phyloP scores from a whole-genome alignment of 345 rosid species.

The Euphorbia tirucalli region DNA sequence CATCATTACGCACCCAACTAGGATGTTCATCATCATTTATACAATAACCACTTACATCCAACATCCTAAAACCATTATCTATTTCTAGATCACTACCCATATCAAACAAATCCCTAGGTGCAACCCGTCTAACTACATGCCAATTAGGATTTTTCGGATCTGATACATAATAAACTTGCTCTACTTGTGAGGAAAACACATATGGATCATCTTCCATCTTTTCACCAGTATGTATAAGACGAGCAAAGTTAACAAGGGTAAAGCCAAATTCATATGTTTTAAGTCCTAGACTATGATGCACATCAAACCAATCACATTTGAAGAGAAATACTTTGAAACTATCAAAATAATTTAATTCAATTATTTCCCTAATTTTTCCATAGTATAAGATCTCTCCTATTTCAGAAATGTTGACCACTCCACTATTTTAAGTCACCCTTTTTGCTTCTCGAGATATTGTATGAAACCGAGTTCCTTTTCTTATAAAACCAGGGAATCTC shows the following conservation, averaged over 20 bases:
- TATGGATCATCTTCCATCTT: background rate
- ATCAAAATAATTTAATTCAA: constrained; percentile 2
- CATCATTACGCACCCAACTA: background rate
- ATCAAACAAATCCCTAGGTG: background rate
- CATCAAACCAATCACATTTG: constrained; percentile 13
- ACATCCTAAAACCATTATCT: background rate
- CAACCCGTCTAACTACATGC: background rate
- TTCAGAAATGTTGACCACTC: background rate
- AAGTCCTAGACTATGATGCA: background rate
- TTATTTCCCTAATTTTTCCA: background rate
- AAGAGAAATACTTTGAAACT: constrained; percentile 1
- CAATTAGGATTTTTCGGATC: background rate
- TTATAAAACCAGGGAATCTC: background rate
- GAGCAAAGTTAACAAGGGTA: background rate
- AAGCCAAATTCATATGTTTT: background rate
- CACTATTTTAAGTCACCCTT: background rate
- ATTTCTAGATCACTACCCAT: background rate
- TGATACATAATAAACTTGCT: background rate
- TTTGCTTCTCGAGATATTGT: background rate
- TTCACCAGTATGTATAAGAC: background rate
- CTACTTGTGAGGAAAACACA: background rate
- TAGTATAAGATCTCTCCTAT: background rate
- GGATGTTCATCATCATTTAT: background rate
- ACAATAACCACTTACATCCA: background rate
- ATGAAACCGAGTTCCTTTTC: background rate